Conservation (phyloP, 1,284 basidiomycete genomes). For the Naganishia sp. region DNA sequence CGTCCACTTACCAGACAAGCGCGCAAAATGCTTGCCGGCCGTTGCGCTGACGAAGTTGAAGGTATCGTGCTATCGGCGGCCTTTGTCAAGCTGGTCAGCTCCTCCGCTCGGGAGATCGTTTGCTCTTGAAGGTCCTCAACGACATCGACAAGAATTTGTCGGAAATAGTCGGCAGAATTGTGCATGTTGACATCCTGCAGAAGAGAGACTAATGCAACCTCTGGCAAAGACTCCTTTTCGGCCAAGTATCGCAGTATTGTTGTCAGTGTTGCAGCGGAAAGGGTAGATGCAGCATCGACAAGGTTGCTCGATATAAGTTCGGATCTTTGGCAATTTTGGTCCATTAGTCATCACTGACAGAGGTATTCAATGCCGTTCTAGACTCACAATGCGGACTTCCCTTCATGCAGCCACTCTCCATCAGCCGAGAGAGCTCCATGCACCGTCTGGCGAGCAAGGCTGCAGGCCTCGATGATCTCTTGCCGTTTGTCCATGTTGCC, state of each 20-base stretch:
- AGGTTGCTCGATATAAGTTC: conserved; percentile 23
- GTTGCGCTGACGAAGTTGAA: not conserved
- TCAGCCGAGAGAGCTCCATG: conserved; percentile 7
- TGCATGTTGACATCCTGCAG: conserved; percentile 16
- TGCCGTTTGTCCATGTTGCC: conserved; percentile 23
- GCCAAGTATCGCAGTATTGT: conserved; percentile 13
- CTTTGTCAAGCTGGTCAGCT: conserved; percentile 2
- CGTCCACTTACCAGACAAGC: conserved; percentile 17
- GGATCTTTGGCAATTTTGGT: conserved; percentile 2
- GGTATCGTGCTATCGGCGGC: not conserved
- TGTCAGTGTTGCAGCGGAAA: conserved; percentile 18
- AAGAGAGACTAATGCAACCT: not conserved
- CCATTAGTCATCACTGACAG: too few species aligned
- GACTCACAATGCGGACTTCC: too few species aligned
- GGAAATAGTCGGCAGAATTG: conserved; percentile 10
- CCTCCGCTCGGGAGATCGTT: conserved; percentile 5
- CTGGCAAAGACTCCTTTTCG: conserved; percentile 1
- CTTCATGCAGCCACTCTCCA: conserved; percentile 4
- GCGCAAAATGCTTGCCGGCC: not conserved
- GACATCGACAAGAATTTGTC: conserved; percentile 24
- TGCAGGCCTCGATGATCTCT: conserved; percentile 18
- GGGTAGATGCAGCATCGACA: conserved; percentile 5
- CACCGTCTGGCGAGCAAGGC: not conserved
- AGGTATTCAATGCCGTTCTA: too few species aligned
- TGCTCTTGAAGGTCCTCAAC: conserved; percentile 16